Conservation (phyloP, 768 basidiomycete genomes). For the Amanita muscaria region DNA sequence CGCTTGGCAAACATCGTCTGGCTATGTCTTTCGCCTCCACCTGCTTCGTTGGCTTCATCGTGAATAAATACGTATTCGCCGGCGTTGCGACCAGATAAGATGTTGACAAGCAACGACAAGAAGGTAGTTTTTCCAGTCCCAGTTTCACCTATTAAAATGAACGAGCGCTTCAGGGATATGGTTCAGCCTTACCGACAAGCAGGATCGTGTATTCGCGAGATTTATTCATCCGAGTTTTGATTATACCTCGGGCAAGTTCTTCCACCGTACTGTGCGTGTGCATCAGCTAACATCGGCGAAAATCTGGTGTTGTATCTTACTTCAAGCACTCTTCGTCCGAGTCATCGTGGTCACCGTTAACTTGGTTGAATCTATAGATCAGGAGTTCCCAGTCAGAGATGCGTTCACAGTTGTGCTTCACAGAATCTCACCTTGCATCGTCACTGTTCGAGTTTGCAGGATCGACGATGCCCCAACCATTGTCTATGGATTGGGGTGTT, state of each 20-base stretch:
- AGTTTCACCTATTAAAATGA: slow-evolving; percentile 12
- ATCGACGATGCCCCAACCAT: too few relatives aligned
- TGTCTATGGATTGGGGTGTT: too few relatives aligned
- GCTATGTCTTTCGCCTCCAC: slow-evolving; percentile 8
- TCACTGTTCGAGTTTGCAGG: too few relatives aligned
- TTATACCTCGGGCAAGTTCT: not conserved
- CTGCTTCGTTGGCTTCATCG: slow-evolving; percentile 9
- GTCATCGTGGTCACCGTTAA: too few relatives aligned
- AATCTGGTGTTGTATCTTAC: too few relatives aligned
- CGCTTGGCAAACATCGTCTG: slow-evolving; percentile 12
- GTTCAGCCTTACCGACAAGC: not conserved
- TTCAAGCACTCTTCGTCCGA: too few relatives aligned
- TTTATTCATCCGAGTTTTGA: not conserved
- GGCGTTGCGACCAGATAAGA: slow-evolving; percentile 9
- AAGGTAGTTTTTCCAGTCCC: slow-evolving; percentile 14
- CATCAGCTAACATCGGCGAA: too few relatives aligned
- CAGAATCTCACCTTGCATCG: too few relatives aligned
- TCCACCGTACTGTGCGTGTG: not conserved
- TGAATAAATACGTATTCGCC: slow-evolving; percentile 6
- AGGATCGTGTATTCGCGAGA: not conserved
- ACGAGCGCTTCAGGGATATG: too few relatives aligned
- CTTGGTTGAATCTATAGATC: too few relatives aligned
- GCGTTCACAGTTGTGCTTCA: too few relatives aligned
- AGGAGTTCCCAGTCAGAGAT: too few relatives aligned
- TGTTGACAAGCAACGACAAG: slow-evolving; percentile 12